phyloP scores from a whole-genome alignment of 257 asterid genomes.

The Nicotiana benthamiana region DNA sequence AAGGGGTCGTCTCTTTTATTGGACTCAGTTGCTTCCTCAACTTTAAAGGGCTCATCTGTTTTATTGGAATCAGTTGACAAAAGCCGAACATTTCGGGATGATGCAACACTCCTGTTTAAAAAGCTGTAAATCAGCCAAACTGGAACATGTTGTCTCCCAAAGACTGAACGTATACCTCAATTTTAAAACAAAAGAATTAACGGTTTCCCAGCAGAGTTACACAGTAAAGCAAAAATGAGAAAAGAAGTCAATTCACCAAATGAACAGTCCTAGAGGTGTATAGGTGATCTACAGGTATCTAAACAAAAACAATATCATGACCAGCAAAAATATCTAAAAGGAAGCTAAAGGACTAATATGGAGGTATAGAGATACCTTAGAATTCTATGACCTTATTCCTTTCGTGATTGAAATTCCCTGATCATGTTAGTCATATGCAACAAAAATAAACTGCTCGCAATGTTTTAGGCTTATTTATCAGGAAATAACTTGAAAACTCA shows the following conservation, averaged over 20 bases:
- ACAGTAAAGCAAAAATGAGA: neutral
- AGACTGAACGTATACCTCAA: neutral
- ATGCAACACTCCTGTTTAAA: conserved; percentile 25
- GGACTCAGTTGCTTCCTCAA: conserved; percentile 44
- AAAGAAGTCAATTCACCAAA: neutral
- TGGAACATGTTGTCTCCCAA: neutral
- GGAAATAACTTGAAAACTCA: neutral
- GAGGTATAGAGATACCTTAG: neutral
- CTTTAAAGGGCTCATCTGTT: conserved; percentile 40
- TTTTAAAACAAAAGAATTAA: neutral
- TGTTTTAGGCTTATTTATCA: neutral
- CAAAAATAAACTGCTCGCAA: neutral
- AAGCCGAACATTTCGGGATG: conserved; percentile 42
- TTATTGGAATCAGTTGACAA: conserved; percentile 37
- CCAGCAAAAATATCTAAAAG: neutral
- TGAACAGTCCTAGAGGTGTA: neutral
- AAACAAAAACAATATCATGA: neutral
- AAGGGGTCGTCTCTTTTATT: conserved; percentile 8
- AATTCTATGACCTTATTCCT: neutral
- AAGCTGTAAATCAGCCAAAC: neutral
- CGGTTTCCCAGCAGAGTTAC: neutral
- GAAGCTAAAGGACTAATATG: neutral
- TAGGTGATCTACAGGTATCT: neutral
- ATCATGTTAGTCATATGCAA: neutral
- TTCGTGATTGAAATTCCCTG: neutral